Conservation (phyloP, 805 yeast genomes). For the Ascoidea asiatica region DNA sequence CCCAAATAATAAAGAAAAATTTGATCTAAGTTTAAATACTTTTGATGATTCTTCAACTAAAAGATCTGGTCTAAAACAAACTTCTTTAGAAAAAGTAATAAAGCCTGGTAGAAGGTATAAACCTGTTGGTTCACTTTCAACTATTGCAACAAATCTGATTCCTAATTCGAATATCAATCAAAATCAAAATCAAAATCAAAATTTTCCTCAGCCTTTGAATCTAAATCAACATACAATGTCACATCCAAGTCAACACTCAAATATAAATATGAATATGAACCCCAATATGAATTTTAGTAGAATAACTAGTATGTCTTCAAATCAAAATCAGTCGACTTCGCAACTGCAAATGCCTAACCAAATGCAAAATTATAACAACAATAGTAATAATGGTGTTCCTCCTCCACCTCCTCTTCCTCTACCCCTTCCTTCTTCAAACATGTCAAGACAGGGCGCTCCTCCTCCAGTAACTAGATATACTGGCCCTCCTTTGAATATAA, state of each 20-base stretch:
- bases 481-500: neutral
- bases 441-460: neutral
- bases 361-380: neutral
- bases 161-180: no score
- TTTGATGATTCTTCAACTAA: neutral
- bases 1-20: no score
- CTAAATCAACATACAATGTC: no score
- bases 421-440: neutral
- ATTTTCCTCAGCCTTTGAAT: no score
- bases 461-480: neutral
- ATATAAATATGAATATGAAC: neutral
- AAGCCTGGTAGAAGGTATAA: neutral
- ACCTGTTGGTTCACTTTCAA: neutral
- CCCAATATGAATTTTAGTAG: neutral
- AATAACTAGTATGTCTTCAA: no score
- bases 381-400: neutral
- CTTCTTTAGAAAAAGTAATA: neutral
- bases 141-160: neutral
- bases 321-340: no score
- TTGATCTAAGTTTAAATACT: no score
- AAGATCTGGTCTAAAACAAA: neutral
- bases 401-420: neutral
- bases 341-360: neutral
- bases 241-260: no score
- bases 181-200: neutral